Conservation (phyloP, 345 rosid species). For the Draba incana region DNA sequence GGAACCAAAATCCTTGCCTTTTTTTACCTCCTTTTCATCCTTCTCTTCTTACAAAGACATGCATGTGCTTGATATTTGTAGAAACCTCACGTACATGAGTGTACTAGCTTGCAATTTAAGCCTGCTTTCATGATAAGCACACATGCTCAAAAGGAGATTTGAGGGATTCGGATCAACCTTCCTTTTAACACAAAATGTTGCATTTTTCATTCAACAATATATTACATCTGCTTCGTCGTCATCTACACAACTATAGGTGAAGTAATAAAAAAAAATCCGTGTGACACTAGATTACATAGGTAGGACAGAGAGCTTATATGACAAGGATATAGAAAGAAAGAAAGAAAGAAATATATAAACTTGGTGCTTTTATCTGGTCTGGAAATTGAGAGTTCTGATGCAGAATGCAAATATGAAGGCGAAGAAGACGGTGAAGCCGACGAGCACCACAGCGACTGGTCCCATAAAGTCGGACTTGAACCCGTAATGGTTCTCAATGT, state of each 20-base stretch:
- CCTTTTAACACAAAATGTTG: neutral
- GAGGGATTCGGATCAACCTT: too few species aligned
- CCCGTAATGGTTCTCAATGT: constrained; percentile 54
- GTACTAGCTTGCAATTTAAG: too few species aligned
- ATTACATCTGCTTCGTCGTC: constrained; percentile 30
- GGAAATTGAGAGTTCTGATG: constrained; percentile 81
- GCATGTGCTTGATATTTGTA: too few species aligned
- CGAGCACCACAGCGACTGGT: constrained; percentile 62
- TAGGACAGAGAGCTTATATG: neutral
- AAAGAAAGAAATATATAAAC: neutral
- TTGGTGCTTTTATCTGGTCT: constrained; percentile 34
- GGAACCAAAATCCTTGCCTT: too few species aligned
- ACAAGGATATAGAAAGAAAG: too few species aligned
- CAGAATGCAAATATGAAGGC: constrained; percentile 74
- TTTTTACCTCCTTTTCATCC: too few species aligned
- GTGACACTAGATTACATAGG: constrained; percentile 11
- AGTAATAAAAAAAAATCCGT: constrained; percentile 9
- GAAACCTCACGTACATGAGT: too few species aligned
- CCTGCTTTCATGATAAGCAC: too few species aligned
- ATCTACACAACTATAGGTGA: constrained; percentile 19
- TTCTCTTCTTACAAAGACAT: too few species aligned
- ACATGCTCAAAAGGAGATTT: too few species aligned
- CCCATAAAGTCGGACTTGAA: constrained; percentile 71
- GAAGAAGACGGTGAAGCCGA: constrained; percentile 61
- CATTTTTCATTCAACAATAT: constrained; percentile 7